A percentile compares a stretch with the other conserved stretches of the same genome.
Evolutionary conservation across 2,329 filamentous ascomycete genomes (phyloP).

Genomic region (Monilinia laxa): DNA sequence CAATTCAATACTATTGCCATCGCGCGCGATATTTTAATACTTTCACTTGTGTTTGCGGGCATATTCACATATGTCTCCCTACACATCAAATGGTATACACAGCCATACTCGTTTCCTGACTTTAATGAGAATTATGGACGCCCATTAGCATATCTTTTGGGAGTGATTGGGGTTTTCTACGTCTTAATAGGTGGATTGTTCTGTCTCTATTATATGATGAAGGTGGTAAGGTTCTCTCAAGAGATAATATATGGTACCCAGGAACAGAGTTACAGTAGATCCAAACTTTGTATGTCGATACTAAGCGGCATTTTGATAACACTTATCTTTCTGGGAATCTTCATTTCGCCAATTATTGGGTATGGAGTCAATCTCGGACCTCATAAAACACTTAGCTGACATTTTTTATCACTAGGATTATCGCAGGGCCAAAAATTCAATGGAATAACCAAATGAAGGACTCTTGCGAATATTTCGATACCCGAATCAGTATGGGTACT

Average conservation of each 20-base stretch:
- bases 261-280: not conserved
- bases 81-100: constrained; percentile 20
- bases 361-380: constrained; percentile 8
- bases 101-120: constrained; percentile 25
- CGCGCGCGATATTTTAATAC: not conserved
- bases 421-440: constrained; percentile 15
- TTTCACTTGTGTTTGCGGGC: not conserved
- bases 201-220: not conserved
- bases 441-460: constrained; percentile 31
- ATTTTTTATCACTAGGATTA: constrained; percentile 1
- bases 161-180: not conserved
- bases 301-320: not conserved
- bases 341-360: constrained; percentile 18
- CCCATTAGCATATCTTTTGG: not conserved
- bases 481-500: constrained; percentile 27
- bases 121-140: not conserved
- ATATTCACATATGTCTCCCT: not conserved
- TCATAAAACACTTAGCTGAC: not conserved
- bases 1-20: not conserved
- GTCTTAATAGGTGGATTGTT: fast-evolving
- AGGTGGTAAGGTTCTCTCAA: not conserved
- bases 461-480: constrained; percentile 30
- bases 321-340: not conserved
- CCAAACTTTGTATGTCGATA: not conserved
- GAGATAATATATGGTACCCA: not conserved